phyloP scores from a whole-genome alignment of 306 rosid genomes.

The Inga oerstediana region DNA sequence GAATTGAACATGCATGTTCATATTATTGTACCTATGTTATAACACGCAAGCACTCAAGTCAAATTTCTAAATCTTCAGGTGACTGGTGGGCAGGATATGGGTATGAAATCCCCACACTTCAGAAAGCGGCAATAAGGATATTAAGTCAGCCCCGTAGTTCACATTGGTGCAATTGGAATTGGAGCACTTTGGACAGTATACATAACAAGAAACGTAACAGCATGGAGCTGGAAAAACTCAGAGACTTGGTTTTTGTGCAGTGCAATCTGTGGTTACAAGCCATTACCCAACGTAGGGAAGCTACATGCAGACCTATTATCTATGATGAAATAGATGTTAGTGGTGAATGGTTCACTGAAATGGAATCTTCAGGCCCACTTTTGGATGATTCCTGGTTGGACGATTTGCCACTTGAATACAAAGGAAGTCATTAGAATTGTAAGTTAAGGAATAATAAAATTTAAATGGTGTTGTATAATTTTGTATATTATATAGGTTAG shows the following conservation, averaged over 20 bases:
- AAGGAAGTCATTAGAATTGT: slow-evolving; percentile 43
- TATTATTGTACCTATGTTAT: background rate
- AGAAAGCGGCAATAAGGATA: slow-evolving; percentile 66
- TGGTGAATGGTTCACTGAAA: slow-evolving; percentile 70
- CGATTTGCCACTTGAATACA: slow-evolving; percentile 48
- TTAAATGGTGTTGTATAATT: background rate
- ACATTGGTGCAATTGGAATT: slow-evolving; percentile 68
- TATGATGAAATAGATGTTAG: slow-evolving; percentile 64
- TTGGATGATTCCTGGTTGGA: slow-evolving; percentile 74
- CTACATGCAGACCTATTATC: slow-evolving; percentile 48
- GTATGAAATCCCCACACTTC: slow-evolving; percentile 66
- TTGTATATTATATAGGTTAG: slow-evolving; percentile 3
- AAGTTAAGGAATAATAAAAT: background rate
- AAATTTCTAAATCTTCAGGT: slow-evolving; percentile 43
- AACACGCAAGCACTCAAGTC: slow-evolving; percentile 1
- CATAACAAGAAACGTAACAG: slow-evolving; percentile 52
- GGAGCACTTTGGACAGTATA: slow-evolving; percentile 58
- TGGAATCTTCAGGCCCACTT: slow-evolving; percentile 50
- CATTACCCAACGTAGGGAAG: slow-evolving; percentile 41
- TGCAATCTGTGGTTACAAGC: slow-evolving; percentile 70
- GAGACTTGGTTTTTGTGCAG: slow-evolving; percentile 66
- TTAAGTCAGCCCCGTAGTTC: slow-evolving; percentile 75
- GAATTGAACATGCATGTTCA: slow-evolving; percentile 9
- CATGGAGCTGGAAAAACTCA: slow-evolving; percentile 51
- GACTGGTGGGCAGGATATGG: slow-evolving; percentile 89